Percentiles rank a stretch among this genome's conserved stretches.
Evolutionary conservation across 768 basidiomycete genomes (phyloP).

Genomic region (Suillus americanus): DNA sequence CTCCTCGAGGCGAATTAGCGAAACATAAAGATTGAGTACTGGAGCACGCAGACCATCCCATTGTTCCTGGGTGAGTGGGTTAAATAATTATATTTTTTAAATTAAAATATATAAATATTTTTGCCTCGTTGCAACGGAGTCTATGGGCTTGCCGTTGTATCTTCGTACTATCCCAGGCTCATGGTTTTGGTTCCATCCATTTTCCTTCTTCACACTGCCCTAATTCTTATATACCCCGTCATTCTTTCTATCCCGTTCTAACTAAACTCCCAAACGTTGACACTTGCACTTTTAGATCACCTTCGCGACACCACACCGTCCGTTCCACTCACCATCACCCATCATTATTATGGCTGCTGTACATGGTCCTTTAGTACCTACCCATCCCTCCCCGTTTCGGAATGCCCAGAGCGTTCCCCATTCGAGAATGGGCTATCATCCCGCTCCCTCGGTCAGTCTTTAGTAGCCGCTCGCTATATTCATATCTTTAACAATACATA

Average conservation of each 20-base stretch:
- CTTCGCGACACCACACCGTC: slow-evolving; percentile 19
- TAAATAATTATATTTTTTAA: slow-evolving; percentile 7
- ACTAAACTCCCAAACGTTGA: slow-evolving; percentile 1
- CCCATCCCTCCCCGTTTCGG: slow-evolving; percentile 32
- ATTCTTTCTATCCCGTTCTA: slow-evolving; percentile 2
- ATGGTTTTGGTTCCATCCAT: slow-evolving; percentile 6
- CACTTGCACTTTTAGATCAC: slow-evolving; percentile 1
- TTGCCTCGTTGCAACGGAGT: slow-evolving; percentile 14
- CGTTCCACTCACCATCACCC: not conserved
- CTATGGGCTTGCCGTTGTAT: slow-evolving; percentile 9
- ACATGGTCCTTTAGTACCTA: slow-evolving; percentile 26
- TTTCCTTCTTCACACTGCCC: slow-evolving; percentile 6
- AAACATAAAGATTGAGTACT: slow-evolving; percentile 19
- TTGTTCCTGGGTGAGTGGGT: slow-evolving; percentile 10
- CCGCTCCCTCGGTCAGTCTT: slow-evolving; percentile 26
- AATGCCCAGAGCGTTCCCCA: slow-evolving; percentile 26
- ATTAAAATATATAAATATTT: not conserved
- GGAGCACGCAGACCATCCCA: not conserved
- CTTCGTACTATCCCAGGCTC: slow-evolving; percentile 14
- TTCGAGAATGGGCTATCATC: slow-evolving; percentile 24
- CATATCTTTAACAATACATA: not conserved
- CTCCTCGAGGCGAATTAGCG: slow-evolving; percentile 35
- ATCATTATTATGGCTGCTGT: slow-evolving; percentile 34
- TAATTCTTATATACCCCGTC: slow-evolving; percentile 9
- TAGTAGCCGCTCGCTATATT: not conserved